Base-by-base conservation (phyloP, 208 protist species). In the Wallacemonas sp. region DNA sequence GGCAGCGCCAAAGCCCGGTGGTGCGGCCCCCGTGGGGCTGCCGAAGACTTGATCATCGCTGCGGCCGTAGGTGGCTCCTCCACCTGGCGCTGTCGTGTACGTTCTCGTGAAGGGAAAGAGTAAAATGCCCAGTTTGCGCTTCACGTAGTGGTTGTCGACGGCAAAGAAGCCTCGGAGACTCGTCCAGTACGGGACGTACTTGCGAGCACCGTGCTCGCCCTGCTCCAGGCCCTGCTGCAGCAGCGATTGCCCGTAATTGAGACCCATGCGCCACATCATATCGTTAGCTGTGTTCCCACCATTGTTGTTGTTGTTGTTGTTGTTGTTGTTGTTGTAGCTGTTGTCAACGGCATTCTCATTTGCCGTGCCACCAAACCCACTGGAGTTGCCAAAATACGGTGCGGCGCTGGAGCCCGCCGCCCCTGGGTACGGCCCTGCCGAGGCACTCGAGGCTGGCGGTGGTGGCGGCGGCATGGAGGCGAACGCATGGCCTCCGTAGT, bases 101-200 rank as follows among this genome's bases (percentile, higher is more conserved):
- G 54, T 38, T 18, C 59, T 57, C n/a, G 76, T 59, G 54, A 95
- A 95, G 8, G 90, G 90, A 48, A 91, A 79, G n/a, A 86, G 48
- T 12, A 95, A 42, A 18, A 93, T 81, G 33, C 63, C 57, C 7
- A 95, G 74, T 67, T 95, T 95, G 8, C 64, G 48, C 42, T 76
- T 77, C 20, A 95, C 90, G 69, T 93, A 95, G 11, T 69, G 70
- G 65, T 95, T 89, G 63, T 90, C 84, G 5, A 95, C 90, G 11
- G 65, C 62, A 46, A 95, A 95, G 70, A 91, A 92, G 50, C 74
- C 70, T 25, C 69, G 69, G 16, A 95, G 64, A 22, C 65, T 39
- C 20, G 65, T 54, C 23, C 91, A 77, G 50, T 91, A 66, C 14
- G 90, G 83, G 50, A 93, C 73, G 66, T 87, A 88, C 48, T 77